Evolutionary conservation across 192 early-diverging fungal genomes (phyloP), one percentile per base, ranked within the genome.

Genomic region (Lunasporangiospora selenospora): DNA sequence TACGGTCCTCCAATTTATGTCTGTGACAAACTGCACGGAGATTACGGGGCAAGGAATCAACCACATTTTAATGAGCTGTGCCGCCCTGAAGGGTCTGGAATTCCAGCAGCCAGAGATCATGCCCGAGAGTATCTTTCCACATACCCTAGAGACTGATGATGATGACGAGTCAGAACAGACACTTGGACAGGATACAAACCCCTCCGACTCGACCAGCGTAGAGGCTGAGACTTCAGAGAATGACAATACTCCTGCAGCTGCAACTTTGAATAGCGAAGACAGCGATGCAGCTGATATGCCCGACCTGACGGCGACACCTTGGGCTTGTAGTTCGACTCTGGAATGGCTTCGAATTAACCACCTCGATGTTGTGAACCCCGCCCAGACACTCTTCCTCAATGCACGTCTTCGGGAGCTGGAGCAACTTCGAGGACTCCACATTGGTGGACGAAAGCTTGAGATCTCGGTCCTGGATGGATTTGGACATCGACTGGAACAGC

Each of bases 81-180:
- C 60, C 3, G n/a, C 45, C n/a, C 34, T 73, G 13, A 52, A 34
- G n/a, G 58, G 49, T 19, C 30, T 73, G n/a, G 69, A 62, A 9
- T 51, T 58, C 24, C 69, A 73, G 21, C 69, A 73, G 19, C 69
- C 69, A 33, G 69, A 73, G 61, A 62, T 73, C 42, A 42, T 58
- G 46, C 69, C 69, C 7, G 60, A 73, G 43, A 57, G 53, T 30
- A 52, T 73, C 33, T 73, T 73, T 29, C 69, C 69, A 12, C 69
- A 58, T 9, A 38, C 48, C 11, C 55, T 73, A 8, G 59, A 73
- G 34, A 51, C 53, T 3, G 61, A 58, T 19, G 59, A 73, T 5
- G 48, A 52, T 7, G 49, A 45, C 2, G 38, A 70, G 6, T n/a
- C n/a, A n/a, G n/a, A n/a, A n/a, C n/a, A n/a, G n/a, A n/a, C n/a